Evolutionary conservation across 768 basidiomycete species (phyloP).

Genomic region (Suillus subaureus): DNA sequence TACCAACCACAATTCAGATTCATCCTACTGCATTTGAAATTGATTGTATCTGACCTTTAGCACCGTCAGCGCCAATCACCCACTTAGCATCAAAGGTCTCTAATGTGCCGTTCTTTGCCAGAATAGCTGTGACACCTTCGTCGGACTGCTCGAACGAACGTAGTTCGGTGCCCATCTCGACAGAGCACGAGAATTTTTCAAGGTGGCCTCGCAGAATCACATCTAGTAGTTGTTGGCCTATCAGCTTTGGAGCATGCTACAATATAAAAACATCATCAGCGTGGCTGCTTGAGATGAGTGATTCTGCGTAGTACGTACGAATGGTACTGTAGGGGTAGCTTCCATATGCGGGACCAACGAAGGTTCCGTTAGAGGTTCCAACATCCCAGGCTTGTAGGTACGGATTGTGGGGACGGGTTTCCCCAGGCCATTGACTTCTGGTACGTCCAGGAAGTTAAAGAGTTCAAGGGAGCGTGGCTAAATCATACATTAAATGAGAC

Average conservation of each 20-base stretch:
- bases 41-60: conserved; percentile 14
- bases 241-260: conserved; percentile 16
- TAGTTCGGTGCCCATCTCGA: conserved; percentile 41
- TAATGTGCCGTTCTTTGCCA: conserved; percentile 2
- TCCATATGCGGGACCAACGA: conserved; percentile 21
- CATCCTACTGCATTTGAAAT: background rate
- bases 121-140: conserved; percentile 30
- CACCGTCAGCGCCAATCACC: conserved; percentile 20
- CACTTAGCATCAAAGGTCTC: conserved; percentile 9
- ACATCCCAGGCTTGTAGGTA: conserved; percentile 29
- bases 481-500: background rate
- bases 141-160: conserved; percentile 34
- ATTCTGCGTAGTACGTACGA: conserved; percentile 20
- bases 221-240: conserved; percentile 34
- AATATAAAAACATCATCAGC: background rate
- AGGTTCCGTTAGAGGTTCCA: conserved; percentile 3
- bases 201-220: conserved; percentile 22
- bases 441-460: conserved; percentile 39
- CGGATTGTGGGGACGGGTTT: conserved; percentile 32
- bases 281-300: background rate
- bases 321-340: conserved; percentile 26
- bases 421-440: conserved; percentile 34
- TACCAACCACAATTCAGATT: background rate
- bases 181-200: conserved; percentile 25
- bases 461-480: conserved; percentile 49